phyloP scores from a whole-genome alignment of 2,329 filamentous ascomycete species.

The Apiospora hydei region DNA sequence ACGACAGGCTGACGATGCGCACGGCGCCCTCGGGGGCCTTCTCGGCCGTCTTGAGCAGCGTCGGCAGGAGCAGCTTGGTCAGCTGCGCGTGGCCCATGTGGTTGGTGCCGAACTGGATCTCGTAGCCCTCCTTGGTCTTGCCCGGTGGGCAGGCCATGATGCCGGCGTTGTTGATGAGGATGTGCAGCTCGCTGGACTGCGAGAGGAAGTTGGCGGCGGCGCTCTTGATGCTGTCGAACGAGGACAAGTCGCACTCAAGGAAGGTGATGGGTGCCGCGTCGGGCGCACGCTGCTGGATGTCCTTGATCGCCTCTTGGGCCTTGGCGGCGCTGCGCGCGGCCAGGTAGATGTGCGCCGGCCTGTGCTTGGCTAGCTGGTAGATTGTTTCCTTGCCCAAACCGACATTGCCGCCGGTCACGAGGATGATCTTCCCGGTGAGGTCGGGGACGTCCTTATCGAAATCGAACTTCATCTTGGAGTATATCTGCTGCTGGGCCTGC shows the following conservation, averaged over 20 bases:
- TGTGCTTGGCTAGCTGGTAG: slow-evolving; percentile 23
- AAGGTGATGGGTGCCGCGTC: slow-evolving; percentile 31
- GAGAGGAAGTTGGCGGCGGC: slow-evolving; percentile 41
- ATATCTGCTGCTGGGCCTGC: background rate
- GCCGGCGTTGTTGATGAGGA: slow-evolving; percentile 26
- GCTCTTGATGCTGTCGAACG: slow-evolving; percentile 42
- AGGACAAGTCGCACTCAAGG: slow-evolving; percentile 48
- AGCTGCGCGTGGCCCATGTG: slow-evolving; percentile 25
- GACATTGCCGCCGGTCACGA: slow-evolving; percentile 22
- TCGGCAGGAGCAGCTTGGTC: slow-evolving; percentile 22
- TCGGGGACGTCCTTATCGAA: slow-evolving; percentile 23
- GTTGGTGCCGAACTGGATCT: slow-evolving; percentile 26
- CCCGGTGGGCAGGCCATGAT: slow-evolving; percentile 20
- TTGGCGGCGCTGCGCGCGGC: slow-evolving; percentile 7
- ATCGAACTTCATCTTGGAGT: slow-evolving; percentile 19
- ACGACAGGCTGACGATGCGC: slow-evolving; percentile 31
- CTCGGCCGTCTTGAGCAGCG: slow-evolving; percentile 21
- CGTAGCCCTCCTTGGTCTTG: slow-evolving; percentile 21
- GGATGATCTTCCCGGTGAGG: slow-evolving; percentile 20
- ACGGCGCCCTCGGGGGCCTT: slow-evolving; percentile 27
- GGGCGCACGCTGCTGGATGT: slow-evolving; percentile 18
- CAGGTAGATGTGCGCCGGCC: slow-evolving; percentile 19
- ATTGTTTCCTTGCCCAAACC: slow-evolving; percentile 24
- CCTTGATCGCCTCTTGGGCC: slow-evolving; percentile 21
- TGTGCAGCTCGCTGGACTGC: slow-evolving; percentile 12